phyloP scores from a whole-genome alignment of 2,329 filamentous ascomycete species.

The Lachnellula suecica region DNA sequence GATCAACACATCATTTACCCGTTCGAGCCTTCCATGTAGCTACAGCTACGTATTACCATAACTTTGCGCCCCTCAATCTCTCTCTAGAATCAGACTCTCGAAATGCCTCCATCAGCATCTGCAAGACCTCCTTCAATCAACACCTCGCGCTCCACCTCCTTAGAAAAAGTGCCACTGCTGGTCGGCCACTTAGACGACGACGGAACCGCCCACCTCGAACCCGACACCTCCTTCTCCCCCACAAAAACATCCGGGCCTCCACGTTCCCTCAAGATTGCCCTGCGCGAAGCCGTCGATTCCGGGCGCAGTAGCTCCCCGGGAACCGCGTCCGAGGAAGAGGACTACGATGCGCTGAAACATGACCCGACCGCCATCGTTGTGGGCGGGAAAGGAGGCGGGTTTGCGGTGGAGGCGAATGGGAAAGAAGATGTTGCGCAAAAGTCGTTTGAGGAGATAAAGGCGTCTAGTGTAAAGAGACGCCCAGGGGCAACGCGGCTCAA shows the following conservation, averaged over 20 bases:
- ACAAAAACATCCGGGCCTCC: slow-evolving; percentile 15
- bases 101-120: slow-evolving; percentile 12
- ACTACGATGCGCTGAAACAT: slow-evolving; percentile 30
- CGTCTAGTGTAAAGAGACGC: slow-evolving; percentile 3
- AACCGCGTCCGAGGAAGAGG: slow-evolving; percentile 28
- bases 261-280: slow-evolving; percentile 26
- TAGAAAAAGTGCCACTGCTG: slow-evolving; percentile 18
- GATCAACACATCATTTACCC: neutral
- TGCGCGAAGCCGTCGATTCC: slow-evolving; percentile 15
- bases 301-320: slow-evolving; percentile 14
- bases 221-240: slow-evolving; percentile 8
- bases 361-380: slow-evolving; percentile 27
- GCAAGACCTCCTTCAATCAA: neutral
- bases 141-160: slow-evolving; percentile 13
- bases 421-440: slow-evolving; percentile 14
- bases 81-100: neutral
- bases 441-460: slow-evolving; percentile 22
- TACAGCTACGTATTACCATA: too few relatives aligned
- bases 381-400: slow-evolving; percentile 35
- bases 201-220: slow-evolving; percentile 19
- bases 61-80: neutral
- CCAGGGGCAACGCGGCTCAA: slow-evolving; percentile 20
- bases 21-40: neutral
- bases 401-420: slow-evolving; percentile 26
- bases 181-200: slow-evolving; percentile 22